phyloP scores from a whole-genome alignment of 352 stramenopile species.

The Globisporangium radiosum region DNA sequence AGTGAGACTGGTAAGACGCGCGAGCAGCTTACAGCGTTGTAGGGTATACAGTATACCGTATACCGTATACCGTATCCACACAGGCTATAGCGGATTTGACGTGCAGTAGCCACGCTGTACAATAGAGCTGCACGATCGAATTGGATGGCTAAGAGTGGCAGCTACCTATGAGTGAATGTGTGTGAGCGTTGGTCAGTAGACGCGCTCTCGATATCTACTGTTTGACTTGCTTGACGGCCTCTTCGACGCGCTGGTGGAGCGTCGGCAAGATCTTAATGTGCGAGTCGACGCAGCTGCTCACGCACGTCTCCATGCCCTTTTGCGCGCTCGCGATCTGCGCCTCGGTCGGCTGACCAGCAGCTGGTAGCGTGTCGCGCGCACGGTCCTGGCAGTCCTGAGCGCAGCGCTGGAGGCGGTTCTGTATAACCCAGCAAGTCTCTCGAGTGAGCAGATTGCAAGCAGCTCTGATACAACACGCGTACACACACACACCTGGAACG shows the following conservation, averaged over 20 bases:
- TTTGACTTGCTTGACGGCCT: constrained; percentile 69
- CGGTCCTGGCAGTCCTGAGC: constrained; percentile 86
- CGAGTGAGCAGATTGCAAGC: too few relatives aligned
- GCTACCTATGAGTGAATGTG: too few relatives aligned
- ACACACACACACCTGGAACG: constrained; percentile 43
- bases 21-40: constrained; percentile 21
- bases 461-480: too few relatives aligned
- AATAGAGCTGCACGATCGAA: not conserved
- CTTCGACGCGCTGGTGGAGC: constrained; percentile 63
- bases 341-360: constrained; percentile 56
- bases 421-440: not conserved
- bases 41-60: not conserved
- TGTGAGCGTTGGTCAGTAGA: too few relatives aligned
- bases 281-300: constrained; percentile 57
- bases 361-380: constrained; percentile 58
- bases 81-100: too few relatives aligned
- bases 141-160: too few relatives aligned
- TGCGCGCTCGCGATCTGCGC: constrained; percentile 58
- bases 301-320: constrained; percentile 74
- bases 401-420: constrained; percentile 78
- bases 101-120: not conserved
- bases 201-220: constrained; percentile 14
- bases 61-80: too few relatives aligned
- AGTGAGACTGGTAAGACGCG: constrained; percentile 1
- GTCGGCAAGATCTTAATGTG: constrained; percentile 75